phyloP scores from a whole-genome alignment of 225 moss, liverwort and hornwort genomes.

The Takakia lepidozioides region DNA sequence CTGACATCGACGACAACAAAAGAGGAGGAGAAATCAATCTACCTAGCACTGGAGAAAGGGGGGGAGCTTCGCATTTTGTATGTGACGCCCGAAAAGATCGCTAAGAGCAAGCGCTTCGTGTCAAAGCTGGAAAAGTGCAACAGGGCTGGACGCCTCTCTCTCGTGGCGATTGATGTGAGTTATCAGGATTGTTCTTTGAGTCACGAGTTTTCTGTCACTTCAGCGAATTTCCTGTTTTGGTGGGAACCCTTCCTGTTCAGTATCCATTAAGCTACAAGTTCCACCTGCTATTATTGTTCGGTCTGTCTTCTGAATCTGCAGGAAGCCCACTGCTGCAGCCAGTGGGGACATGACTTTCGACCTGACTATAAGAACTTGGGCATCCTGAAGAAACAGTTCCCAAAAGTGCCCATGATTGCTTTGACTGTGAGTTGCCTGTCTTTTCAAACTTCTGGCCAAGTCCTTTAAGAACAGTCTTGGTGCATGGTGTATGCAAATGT shows the following conservation, averaged over 20 bases:
- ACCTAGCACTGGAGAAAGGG: slow-evolving; percentile 76
- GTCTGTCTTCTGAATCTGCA: slow-evolving; percentile 24
- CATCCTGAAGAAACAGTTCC: slow-evolving; percentile 94
- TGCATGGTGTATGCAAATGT: too few relatives aligned
- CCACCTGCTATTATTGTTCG: too few relatives aligned
- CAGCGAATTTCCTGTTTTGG: too few relatives aligned
- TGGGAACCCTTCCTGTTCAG: too few relatives aligned
- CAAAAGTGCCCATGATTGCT: slow-evolving; percentile 92
- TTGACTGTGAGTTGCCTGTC: slow-evolving; percentile 86
- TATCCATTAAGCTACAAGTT: too few relatives aligned
- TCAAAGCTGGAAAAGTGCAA: slow-evolving; percentile 99
- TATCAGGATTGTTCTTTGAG: slow-evolving; percentile 5
- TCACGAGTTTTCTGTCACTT: too few relatives aligned
- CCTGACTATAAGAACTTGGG: slow-evolving; percentile 92
- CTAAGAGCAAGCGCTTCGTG: slow-evolving; percentile 96
- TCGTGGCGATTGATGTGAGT: slow-evolving; percentile 93
- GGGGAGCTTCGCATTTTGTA: slow-evolving; percentile 84
- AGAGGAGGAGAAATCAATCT: slow-evolving; percentile 77
- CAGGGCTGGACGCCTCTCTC: slow-evolving; percentile 72
- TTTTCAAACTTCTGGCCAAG: too few relatives aligned
- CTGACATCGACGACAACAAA: slow-evolving; percentile 85
- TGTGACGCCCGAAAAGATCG: slow-evolving; percentile 94
- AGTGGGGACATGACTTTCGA: slow-evolving; percentile 99
- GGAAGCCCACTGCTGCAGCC: slow-evolving; percentile 99
- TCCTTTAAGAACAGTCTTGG: too few relatives aligned